Conservation (phyloP, 257 asterid species). For the Osmanthus fragrans region DNA sequence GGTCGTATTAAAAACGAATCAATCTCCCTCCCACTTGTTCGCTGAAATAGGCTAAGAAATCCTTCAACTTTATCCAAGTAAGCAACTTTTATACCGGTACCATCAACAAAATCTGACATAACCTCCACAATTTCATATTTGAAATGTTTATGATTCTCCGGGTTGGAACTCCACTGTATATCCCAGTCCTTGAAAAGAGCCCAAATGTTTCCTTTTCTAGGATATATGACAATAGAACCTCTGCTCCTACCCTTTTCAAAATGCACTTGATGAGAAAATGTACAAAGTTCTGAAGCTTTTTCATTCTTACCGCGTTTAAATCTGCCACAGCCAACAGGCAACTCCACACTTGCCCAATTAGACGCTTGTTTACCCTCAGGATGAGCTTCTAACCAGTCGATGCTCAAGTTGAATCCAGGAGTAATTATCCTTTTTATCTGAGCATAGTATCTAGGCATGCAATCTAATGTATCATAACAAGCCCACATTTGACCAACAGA, state of each 20-base stretch:
- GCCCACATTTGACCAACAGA: conserved; percentile 60
- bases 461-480: conserved; percentile 48
- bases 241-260: conserved; percentile 35
- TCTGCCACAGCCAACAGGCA: conserved; percentile 62
- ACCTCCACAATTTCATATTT: conserved; percentile 62
- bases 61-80: conserved; percentile 54
- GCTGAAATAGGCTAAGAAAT: conserved; percentile 53
- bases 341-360: conserved; percentile 38
- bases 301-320: conserved; percentile 38
- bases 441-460: conserved; percentile 72
- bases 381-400: conserved; percentile 57
- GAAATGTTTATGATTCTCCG: conserved; percentile 29
- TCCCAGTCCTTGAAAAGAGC: conserved; percentile 57
- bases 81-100: conserved; percentile 35
- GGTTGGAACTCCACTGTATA: conserved; percentile 41
- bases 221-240: conserved; percentile 36
- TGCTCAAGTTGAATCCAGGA: conserved; percentile 46
- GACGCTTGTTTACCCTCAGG: conserved; percentile 32
- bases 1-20: conserved; percentile 31
- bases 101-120: conserved; percentile 39
- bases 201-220: conserved; percentile 64
- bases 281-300: conserved; percentile 5
- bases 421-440: conserved; percentile 38
- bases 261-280: conserved; percentile 57
- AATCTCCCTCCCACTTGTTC: conserved; percentile 21